Evolutionary conservation across 1,139 yeast species (phyloP).

Genomic region (Hemisphaericaspora xylofermentans): DNA sequence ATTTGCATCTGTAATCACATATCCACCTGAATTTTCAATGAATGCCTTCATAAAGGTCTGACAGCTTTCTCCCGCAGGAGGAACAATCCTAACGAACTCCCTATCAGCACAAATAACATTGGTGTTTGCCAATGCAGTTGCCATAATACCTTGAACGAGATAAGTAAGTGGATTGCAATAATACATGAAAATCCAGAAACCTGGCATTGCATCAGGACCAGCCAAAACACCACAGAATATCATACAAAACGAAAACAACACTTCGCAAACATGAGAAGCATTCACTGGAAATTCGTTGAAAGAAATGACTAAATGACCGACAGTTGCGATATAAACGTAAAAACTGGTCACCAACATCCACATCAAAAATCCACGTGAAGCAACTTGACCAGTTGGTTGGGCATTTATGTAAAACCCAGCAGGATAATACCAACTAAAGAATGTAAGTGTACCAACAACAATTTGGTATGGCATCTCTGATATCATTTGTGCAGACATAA

Average conservation of each 20-base stretch:
- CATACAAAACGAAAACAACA: conserved; percentile 28
- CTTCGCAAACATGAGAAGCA: conserved; percentile 30
- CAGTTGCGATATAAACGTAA: conserved; percentile 32
- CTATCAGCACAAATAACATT: conserved; percentile 23
- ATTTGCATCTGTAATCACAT: conserved; percentile 39
- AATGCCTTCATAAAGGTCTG: conserved; percentile 49
- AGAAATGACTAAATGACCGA: conserved; percentile 41
- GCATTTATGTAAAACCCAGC: conserved; percentile 68
- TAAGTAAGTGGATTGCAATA: conserved; percentile 58
- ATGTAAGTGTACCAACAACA: conserved; percentile 63
- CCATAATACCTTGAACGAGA: conserved; percentile 38
- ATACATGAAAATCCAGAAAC: conserved; percentile 41
- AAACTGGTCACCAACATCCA: conserved; percentile 44
- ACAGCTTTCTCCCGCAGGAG: conserved; percentile 58
- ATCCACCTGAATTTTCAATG: conserved; percentile 43
- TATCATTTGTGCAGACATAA: conserved; percentile 59
- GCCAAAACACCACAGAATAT: conserved; percentile 38
- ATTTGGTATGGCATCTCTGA: conserved; percentile 79
- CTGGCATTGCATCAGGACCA: conserved; percentile 25
- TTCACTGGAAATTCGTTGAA: conserved; percentile 39
- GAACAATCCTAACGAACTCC: conserved; percentile 26
- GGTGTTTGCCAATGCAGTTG: conserved; percentile 34
- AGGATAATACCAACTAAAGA: conserved; percentile 72
- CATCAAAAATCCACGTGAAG: conserved; percentile 42
- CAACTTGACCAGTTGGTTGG: conserved; percentile 21